Conservation (phyloP, 2,329 filamentous ascomycete genomes). For the Colletotrichum salicis region DNA sequence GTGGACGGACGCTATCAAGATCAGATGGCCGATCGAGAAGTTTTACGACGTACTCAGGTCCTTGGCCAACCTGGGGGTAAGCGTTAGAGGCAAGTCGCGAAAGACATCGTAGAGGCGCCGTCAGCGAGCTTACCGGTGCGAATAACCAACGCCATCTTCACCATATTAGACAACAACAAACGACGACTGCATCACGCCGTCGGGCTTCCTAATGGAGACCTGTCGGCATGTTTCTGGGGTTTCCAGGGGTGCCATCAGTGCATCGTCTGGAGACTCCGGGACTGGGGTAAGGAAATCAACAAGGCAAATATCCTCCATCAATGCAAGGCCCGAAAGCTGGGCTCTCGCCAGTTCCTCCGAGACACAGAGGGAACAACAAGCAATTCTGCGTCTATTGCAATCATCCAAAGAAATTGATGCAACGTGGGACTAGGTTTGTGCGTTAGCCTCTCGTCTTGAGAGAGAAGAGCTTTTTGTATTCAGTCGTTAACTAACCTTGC, state of each 20-base stretch:
- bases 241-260: not conserved
- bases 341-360: not conserved
- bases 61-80: slow-evolving; percentile 32
- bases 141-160: slow-evolving; percentile 7
- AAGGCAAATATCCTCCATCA: not conserved
- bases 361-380: not conserved
- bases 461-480: slow-evolving; percentile 11
- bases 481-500: slow-evolving; percentile 21
- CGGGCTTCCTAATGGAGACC: not conserved
- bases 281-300: not conserved
- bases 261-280: not conserved
- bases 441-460: slow-evolving; percentile 28
- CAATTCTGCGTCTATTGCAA: not conserved
- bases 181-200: not conserved
- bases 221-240: not conserved
- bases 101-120: not conserved
- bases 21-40: slow-evolving; percentile 37
- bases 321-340: not conserved
- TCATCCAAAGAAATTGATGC: not conserved
- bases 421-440: slow-evolving; percentile 13
- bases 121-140: slow-evolving; percentile 25
- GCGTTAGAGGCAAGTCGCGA: slow-evolving; percentile 16
- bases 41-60: slow-evolving; percentile 39
- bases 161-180: slow-evolving; percentile 24
- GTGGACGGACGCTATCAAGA: slow-evolving; percentile 29